These are phyloP conservation scores for Barnettozyma wickerhamii DNA, from an alignment of 805 yeast species.

Conservation along the genomic window DNA sequence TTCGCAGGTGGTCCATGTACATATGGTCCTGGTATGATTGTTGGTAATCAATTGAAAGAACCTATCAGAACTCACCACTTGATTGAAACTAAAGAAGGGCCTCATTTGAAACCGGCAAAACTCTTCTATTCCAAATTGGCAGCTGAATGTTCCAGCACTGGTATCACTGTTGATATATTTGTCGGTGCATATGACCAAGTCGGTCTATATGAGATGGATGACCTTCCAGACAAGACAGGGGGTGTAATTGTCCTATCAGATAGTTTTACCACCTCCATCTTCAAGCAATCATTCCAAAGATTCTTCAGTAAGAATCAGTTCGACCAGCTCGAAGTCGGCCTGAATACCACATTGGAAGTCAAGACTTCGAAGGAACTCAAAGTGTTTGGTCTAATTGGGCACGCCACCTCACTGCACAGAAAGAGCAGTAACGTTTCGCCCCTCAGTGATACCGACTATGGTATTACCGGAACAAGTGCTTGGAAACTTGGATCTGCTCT, in stretches of 20 bases:
- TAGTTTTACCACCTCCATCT: constrained; percentile 62
- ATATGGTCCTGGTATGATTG: constrained; percentile 59
- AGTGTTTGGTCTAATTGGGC: constrained; percentile 59
- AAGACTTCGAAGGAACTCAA: constrained; percentile 46
- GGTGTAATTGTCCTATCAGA: constrained; percentile 61
- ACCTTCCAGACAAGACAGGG: constrained; percentile 52
- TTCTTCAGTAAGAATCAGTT: constrained; percentile 38
- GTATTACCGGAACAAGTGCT: constrained; percentile 49
- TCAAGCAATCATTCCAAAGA: constrained; percentile 58
- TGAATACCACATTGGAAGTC: constrained; percentile 57
- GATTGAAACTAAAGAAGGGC: constrained; percentile 41
- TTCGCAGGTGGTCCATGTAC: constrained; percentile 67
- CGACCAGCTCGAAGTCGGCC: constrained; percentile 45
- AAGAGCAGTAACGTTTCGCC: constrained; percentile 21
- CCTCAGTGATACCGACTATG: constrained; percentile 28
- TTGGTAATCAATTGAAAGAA: constrained; percentile 50
- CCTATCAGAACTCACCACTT: constrained; percentile 67
- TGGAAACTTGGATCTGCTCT: constrained; percentile 57
- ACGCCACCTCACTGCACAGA: constrained; percentile 45
- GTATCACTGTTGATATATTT: constrained; percentile 53
- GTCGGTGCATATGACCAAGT: constrained; percentile 68
- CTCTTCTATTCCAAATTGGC: constrained; percentile 49
- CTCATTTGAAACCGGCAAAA: constrained; percentile 38
- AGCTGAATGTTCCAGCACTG: constrained; percentile 40
- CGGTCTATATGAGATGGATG: constrained; percentile 64